Evolutionary conservation across 2,329 filamentous ascomycete species (phyloP).

Genomic region (Xylaria sp.): DNA sequence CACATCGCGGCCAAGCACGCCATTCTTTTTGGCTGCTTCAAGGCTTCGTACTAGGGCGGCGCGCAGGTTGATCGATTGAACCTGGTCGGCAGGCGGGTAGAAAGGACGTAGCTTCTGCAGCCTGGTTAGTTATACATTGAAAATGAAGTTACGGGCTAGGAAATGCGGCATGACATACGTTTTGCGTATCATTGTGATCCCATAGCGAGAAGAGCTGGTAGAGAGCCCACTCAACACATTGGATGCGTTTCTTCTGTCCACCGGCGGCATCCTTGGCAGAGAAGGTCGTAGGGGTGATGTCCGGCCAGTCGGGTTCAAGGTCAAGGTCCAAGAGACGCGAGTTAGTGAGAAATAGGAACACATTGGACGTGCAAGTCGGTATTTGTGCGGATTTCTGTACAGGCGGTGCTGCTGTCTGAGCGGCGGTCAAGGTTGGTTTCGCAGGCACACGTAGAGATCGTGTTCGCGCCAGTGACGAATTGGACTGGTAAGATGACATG

Average conservation of each 20-base stretch:
- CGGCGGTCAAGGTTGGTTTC: conserved; percentile 48
- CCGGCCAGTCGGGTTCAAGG: conserved; percentile 80
- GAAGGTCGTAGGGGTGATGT: conserved; percentile 76
- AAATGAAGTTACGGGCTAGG: conserved; percentile 5
- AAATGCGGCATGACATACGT: conserved; percentile 62
- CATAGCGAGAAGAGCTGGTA: conserved; percentile 87
- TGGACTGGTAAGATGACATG: conserved; percentile 50
- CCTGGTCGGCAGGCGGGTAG: conserved; percentile 89
- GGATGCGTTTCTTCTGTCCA: conserved; percentile 84
- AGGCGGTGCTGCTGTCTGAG: conserved; percentile 40
- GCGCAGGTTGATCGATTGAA: conserved; percentile 91
- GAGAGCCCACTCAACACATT: conserved; percentile 89
- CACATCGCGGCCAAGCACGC: conserved; percentile 80
- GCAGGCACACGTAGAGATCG: conserved; percentile 45
- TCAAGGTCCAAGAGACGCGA: conserved; percentile 86
- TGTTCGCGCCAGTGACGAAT: conserved; percentile 48
- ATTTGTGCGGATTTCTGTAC: conserved; percentile 38
- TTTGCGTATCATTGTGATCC: conserved; percentile 79
- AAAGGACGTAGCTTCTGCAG: conserved; percentile 85
- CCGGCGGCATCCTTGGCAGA: conserved; percentile 71
- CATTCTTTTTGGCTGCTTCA: conserved; percentile 88
- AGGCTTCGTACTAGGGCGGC: conserved; percentile 83
- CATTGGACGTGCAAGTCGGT: conserved; percentile 60
- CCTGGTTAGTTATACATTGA: conserved; percentile 27
- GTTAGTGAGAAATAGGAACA: conserved; percentile 82